phyloP scores from a whole-genome alignment of 2,329 filamentous ascomycete species.

The Pseudocercospora fuligena region DNA sequence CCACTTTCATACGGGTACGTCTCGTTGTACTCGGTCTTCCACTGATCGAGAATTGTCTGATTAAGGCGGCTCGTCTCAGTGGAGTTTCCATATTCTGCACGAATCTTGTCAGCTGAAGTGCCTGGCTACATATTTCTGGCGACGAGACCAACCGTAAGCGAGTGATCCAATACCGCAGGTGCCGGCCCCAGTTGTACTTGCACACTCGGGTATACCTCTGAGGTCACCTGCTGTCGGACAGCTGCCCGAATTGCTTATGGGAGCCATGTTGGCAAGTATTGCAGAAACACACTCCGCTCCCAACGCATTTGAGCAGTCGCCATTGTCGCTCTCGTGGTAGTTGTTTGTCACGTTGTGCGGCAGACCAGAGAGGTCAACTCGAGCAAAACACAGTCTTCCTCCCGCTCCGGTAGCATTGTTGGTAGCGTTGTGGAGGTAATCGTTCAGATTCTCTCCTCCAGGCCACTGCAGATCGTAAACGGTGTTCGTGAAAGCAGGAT shows the following conservation, averaged over 20 bases:
- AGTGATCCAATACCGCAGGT: neutral
- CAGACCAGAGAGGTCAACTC: conserved; percentile 2
- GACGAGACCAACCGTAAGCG: neutral
- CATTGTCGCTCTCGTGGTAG: conserved; percentile 10
- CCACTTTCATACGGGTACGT: conserved; percentile 7
- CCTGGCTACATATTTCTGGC: too few relatives aligned
- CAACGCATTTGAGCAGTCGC: conserved; percentile 11
- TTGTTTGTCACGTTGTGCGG: conserved; percentile 10
- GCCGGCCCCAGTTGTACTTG: neutral
- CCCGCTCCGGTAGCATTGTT: conserved; percentile 5
- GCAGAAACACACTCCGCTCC: conserved; percentile 10
- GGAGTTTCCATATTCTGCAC: neutral
- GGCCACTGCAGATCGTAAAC: conserved; percentile 9
- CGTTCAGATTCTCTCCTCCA: conserved; percentile 2
- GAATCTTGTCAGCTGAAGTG: neutral
- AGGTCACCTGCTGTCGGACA: neutral
- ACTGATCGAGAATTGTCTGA: conserved; percentile 8
- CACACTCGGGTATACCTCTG: conserved; percentile 4
- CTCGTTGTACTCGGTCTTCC: neutral
- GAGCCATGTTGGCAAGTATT: neutral
- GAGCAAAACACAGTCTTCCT: neutral
- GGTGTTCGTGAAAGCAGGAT: conserved; percentile 2
- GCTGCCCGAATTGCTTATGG: neutral
- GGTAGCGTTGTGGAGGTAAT: neutral
- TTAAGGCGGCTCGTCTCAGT: neutral